Evolutionary conservation across 768 basidiomycete genomes (phyloP), one percentile per base, ranked within the genome.

Genomic region (Trametes villosa): DNA sequence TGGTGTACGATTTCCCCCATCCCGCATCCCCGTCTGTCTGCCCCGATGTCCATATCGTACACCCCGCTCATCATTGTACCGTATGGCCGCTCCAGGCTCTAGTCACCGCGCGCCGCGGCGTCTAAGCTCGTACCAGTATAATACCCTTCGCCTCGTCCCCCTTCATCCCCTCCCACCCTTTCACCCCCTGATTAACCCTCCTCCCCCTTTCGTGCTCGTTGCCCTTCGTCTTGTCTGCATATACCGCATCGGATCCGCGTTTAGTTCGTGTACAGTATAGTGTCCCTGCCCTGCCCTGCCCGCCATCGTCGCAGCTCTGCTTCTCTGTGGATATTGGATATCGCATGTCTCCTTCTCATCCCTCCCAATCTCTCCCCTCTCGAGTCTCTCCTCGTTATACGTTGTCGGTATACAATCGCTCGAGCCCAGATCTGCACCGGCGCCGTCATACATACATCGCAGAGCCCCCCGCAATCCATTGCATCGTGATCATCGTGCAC

Each of bases 301-400:
- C 6, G 36, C 5, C 7, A 9, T 40, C 24, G 34, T 15, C 18
- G 6, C 47, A 12, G 53, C 38, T 57, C 36, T 30, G 36, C 46
- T 57, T 57, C 36, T 40, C n/a, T 48, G 55, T 40, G 36, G 24
- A 57, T 48, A 48, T 54, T 54, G 53, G 46, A 57, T 49, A 1
- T 17, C 26, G 34, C 11, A 12, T 30, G n/a, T 40, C n/a, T 17
- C 8, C 34, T 30, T 31, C 47, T 38, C 46, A 17, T 13, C 26
- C 22, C 9, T 31, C 45, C 27, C 15, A 9, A 9, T 20, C 46
- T 41, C 9, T 31, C 20, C 9, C 47, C 11, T 20, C 48, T 27
- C 22, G 29, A 5, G 3, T 34, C 38, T 20, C 52, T n/a, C 9
- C 7, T 26, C 44, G 8, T 7, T 9, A 7, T 27, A 38, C 9